Evolutionary conservation across 2,329 filamentous ascomycete species (phyloP).

Genomic region (Xylariaceae sp.): DNA sequence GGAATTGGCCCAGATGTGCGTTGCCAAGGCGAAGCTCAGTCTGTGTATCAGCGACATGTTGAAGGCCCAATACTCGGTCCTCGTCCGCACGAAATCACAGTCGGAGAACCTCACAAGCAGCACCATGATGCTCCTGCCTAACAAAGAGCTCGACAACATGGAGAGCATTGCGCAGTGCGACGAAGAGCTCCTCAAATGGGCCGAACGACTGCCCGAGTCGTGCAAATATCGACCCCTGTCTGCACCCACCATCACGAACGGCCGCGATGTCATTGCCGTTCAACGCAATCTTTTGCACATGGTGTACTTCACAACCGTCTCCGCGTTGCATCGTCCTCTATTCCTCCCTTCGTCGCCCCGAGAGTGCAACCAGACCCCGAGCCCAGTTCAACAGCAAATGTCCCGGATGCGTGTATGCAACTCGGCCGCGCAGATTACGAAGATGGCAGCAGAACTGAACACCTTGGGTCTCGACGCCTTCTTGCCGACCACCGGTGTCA

Average conservation of each 20-base stretch:
- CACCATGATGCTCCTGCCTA: conserved; percentile 86
- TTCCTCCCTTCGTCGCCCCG: conserved; percentile 70
- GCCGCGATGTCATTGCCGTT: conserved; percentile 56
- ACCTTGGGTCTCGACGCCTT: conserved; percentile 67
- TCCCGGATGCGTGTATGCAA: conserved; percentile 78
- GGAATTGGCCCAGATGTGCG: conserved; percentile 80
- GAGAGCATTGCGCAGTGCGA: conserved; percentile 77
- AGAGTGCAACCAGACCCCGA: conserved; percentile 48
- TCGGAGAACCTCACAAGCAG: conserved; percentile 69
- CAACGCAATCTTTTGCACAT: conserved; percentile 87
- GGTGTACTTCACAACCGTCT: conserved; percentile 88
- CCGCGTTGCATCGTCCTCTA: conserved; percentile 84
- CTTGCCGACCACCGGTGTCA: conserved; percentile 84
- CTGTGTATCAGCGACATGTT: conserved; percentile 86
- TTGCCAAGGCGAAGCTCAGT: conserved; percentile 85
- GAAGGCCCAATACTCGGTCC: conserved; percentile 84
- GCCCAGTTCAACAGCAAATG: conserved; percentile 75
- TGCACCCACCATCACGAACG: conserved; percentile 52
- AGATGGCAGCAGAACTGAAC: conserved; percentile 73
- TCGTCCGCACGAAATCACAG: conserved; percentile 76
- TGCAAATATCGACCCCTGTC: conserved; percentile 61
- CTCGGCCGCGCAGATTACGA: conserved; percentile 79
- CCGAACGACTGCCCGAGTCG: conserved; percentile 62
- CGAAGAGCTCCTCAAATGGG: conserved; percentile 72
- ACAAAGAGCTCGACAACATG: conserved; percentile 77